Evolutionary conservation across 75 land plant genomes (phyloP), one percentile per base, ranked within the genome.

Genomic region (Picea glauca): DNA sequence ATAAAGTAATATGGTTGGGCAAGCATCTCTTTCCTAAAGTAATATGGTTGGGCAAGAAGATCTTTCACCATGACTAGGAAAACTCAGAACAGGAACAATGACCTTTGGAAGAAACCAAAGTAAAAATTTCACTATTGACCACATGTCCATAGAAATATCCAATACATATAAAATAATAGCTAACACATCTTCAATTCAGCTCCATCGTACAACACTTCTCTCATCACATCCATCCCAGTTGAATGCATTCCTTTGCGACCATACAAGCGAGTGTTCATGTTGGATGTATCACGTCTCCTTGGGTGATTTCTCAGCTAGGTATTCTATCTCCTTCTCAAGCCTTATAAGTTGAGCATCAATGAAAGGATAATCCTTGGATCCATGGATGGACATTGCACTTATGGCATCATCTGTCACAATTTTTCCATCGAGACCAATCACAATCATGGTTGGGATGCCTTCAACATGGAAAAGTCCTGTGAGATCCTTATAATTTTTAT

Each of bases 391-490:
- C 8, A 93, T 72, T 26, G 76, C 54, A 9, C 84, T 85, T 67
- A 78, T 78, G 3, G 77, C 91, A 76, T 84, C 88, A 13, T 82
- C 13, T 20, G 79, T 76, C 3, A 85, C 61, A 46, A 86, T 89
- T 72, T 89, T 90, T 54, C 93, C 95, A 70, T 93, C 88, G 30
- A 78, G 72, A 1, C 87, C 95, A n/a, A 93, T 46, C 3, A 93
- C 60, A 21, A 89, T 85, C 43, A 93, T 59, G 0, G 85, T 82
- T 2, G 93, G 92, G 13, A 87, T 62, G 5, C 76, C 72, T 13
- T 33, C 5, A 2, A 91, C 84, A 65, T 81, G 86, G 83, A 93
- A 93, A 57, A 82, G 81, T 0, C 84, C 76, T 13, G 59, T 20
- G 7, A 93, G 84, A 56, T 79, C 83, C 65, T 80, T 80, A 35